Percentiles rank a stretch among this genome's conserved stretches.
Conservation (phyloP, 2,329 filamentous ascomycete species). For the Fonsecaea monophora region DNA sequence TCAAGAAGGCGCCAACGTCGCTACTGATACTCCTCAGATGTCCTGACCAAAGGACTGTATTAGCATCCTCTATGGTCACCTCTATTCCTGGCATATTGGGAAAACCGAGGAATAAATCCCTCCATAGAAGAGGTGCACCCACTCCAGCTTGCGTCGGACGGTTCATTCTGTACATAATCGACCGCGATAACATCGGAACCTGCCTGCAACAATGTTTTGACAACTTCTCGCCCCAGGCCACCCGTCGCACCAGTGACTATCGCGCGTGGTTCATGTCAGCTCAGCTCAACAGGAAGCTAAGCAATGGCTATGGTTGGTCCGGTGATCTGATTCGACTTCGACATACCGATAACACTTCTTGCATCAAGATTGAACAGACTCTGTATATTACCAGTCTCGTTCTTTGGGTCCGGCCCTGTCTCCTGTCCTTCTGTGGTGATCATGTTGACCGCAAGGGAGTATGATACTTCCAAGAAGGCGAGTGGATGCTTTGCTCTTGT, state of each 20-base stretch:
- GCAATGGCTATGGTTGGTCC: too few species aligned
- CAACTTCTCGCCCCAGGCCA: slow-evolving; percentile 11
- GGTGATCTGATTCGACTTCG: not conserved
- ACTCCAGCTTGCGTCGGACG: not conserved
- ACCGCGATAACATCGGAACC: slow-evolving; percentile 16
- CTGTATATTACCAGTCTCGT: too few species aligned
- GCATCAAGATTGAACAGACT: slow-evolving; percentile 6
- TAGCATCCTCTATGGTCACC: too few species aligned
- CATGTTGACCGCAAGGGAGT: too few species aligned
- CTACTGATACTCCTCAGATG: slow-evolving; percentile 1
- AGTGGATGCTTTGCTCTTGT: too few species aligned
- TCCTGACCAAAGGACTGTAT: too few species aligned
- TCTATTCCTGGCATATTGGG: too few species aligned
- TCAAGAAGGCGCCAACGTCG: not conserved
- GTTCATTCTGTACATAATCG: not conserved
- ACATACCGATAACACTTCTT: slow-evolving; percentile 15
- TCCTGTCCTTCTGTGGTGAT: too few species aligned
- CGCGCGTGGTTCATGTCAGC: not conserved
- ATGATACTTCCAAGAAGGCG: too few species aligned
- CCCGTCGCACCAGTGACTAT: slow-evolving; percentile 17
- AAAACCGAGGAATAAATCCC: not conserved
- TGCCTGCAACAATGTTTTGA: slow-evolving; percentile 9
- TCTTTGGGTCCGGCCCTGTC: too few species aligned
- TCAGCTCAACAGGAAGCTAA: not conserved
- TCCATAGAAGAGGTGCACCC: not conserved